Percentiles rank a stretch among this genome's conserved stretches.
These are phyloP conservation scores for Globisporangium ultimum DNA, from an alignment of 352 stramenopile species.

Conservation along the genomic window DNA sequence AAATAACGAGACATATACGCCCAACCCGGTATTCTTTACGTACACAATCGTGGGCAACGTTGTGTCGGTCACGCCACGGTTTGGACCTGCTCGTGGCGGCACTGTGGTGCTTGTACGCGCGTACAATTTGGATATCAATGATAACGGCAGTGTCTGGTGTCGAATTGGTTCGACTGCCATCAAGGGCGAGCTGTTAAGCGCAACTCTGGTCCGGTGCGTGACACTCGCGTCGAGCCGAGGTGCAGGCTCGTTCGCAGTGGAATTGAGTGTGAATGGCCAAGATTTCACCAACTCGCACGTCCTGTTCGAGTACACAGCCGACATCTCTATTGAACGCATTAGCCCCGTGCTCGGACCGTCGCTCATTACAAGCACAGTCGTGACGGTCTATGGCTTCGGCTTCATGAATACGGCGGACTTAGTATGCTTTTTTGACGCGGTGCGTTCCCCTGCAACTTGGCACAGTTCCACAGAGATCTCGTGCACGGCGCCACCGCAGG, in stretches of 20 bases:
- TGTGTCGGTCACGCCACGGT: constrained; percentile 48
- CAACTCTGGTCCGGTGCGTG: constrained; percentile 45
- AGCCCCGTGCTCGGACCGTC: constrained; percentile 54
- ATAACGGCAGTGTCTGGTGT: constrained; percentile 30
- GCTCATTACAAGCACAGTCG: constrained; percentile 47
- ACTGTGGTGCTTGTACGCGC: constrained; percentile 53
- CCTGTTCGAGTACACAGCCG: constrained; percentile 41
- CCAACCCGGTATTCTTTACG: constrained; percentile 77
- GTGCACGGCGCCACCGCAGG: constrained; percentile 57
- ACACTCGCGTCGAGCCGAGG: constrained; percentile 23
- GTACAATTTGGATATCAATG: constrained; percentile 56
- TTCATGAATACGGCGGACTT: constrained; percentile 63
- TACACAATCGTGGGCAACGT: constrained; percentile 57
- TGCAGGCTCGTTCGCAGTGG: constrained; percentile 28
- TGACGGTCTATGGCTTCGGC: constrained; percentile 55
- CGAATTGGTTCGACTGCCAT: constrained; percentile 33
- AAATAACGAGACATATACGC: constrained; percentile 59
- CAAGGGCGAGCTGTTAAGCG: constrained; percentile 23
- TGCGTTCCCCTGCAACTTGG: constrained; percentile 39
- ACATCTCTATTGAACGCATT: constrained; percentile 43
- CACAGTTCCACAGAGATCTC: constrained; percentile 42
- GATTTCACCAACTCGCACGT: constrained; percentile 46
- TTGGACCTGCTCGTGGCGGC: constrained; percentile 44
- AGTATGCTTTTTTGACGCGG: constrained; percentile 46
- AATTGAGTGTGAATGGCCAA: constrained; percentile 55